phyloP scores from a whole-genome alignment of 116 monocot species.

The Trichopus zeylanicus region DNA sequence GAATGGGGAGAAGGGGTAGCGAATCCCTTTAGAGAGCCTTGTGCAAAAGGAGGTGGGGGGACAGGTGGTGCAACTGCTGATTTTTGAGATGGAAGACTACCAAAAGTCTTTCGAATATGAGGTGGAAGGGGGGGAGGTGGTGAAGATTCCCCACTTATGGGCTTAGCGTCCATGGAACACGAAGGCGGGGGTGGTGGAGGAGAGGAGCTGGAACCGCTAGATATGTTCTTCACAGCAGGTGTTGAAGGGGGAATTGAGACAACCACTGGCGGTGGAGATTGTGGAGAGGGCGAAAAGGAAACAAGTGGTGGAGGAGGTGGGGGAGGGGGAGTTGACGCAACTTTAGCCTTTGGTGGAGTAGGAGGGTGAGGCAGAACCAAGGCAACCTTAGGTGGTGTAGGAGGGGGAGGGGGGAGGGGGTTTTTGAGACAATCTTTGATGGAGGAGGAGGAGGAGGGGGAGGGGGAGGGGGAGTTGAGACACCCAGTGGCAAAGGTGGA shows the following conservation, averaged over 20 bases:
- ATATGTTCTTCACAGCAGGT: not conserved
- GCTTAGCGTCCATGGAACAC: not conserved
- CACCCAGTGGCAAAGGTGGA: not conserved
- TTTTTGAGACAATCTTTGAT: too few species aligned
- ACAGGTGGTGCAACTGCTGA: conserved; percentile 3
- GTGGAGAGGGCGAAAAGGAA: too few species aligned
- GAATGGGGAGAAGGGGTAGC: not conserved
- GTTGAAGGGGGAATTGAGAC: not conserved
- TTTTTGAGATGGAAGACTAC: not conserved
- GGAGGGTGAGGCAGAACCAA: too few species aligned
- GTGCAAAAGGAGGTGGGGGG: conserved; percentile 3
- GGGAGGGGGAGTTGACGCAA: too few species aligned
- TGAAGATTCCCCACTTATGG: not conserved
- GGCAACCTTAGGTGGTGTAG: too few species aligned
- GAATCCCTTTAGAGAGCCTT: not conserved
- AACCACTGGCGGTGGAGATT: not conserved
- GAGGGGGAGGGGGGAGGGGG: too few species aligned
- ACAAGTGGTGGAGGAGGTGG: too few species aligned
- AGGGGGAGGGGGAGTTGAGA: not conserved
- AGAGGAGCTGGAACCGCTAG: not conserved
- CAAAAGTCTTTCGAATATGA: not conserved
- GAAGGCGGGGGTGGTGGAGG: conserved; percentile 11
- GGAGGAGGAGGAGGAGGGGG: too few species aligned
- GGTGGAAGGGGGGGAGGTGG: conserved; percentile 9
- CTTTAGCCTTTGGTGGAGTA: too few species aligned